phyloP scores from a whole-genome alignment of 2,329 filamentous ascomycete species.

The Plectosphaerella sp. region DNA sequence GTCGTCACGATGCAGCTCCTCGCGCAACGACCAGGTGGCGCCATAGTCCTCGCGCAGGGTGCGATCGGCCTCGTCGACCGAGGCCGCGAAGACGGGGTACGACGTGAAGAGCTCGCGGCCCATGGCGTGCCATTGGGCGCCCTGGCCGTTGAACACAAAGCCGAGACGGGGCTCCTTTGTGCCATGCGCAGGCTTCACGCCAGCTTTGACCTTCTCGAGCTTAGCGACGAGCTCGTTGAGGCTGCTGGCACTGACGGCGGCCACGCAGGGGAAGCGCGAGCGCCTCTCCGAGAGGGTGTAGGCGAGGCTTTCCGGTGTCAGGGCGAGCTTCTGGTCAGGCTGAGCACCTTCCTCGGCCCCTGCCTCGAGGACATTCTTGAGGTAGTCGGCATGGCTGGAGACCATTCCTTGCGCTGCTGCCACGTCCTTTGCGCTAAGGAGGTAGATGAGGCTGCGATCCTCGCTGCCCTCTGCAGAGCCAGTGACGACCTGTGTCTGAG shows the following conservation, averaged over 20 bases:
- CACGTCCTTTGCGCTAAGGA: too few relatives aligned
- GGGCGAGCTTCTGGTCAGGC: slow-evolving; percentile 15
- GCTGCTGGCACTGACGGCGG: slow-evolving; percentile 15
- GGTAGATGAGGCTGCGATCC: too few relatives aligned
- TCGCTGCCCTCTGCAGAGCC: too few relatives aligned
- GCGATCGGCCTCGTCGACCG: slow-evolving; percentile 11
- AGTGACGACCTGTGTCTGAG: too few relatives aligned
- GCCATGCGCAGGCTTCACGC: not conserved
- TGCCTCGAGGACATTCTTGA: not conserved
- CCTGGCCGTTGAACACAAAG: slow-evolving; percentile 13
- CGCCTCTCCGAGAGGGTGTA: slow-evolving; percentile 24
- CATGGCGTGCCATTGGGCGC: slow-evolving; percentile 14
- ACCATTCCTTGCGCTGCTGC: slow-evolving; percentile 4
- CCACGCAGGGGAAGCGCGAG: slow-evolving; percentile 19
- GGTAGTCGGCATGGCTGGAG: not conserved
- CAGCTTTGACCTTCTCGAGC: slow-evolving; percentile 8
- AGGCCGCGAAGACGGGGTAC: slow-evolving; percentile 4
- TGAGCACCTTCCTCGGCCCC: slow-evolving; percentile 2
- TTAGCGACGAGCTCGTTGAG: slow-evolving; percentile 7
- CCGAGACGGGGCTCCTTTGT: not conserved
- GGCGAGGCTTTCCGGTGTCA: slow-evolving; percentile 14
- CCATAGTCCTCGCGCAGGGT: slow-evolving; percentile 2
- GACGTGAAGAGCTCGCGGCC: slow-evolving; percentile 10
- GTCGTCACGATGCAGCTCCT: slow-evolving; percentile 12
- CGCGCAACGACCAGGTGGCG: slow-evolving; percentile 6